phyloP scores from a whole-genome alignment of 805 yeast genomes.

The Metschnikowia lunata region DNA sequence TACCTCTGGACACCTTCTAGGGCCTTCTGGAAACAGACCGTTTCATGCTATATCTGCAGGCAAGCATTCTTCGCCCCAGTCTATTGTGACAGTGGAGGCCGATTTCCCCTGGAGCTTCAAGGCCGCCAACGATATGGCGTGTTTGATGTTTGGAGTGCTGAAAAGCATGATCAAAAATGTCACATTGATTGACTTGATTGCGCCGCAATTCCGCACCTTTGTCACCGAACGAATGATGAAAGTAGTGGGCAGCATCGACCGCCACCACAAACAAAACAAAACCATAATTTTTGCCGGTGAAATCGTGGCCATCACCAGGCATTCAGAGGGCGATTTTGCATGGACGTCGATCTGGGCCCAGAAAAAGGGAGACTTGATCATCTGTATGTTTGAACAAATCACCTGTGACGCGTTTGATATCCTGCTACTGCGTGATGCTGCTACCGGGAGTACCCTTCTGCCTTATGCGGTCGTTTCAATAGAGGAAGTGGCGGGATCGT shows the following conservation, averaged over 20 bases:
- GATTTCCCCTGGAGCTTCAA: constrained; percentile 74
- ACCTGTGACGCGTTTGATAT: constrained; percentile 41
- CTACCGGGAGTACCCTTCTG: constrained; percentile 1
- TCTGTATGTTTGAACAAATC: constrained; percentile 85
- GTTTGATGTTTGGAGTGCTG: constrained; percentile 79
- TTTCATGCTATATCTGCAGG: constrained; percentile 65
- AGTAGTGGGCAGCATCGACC: constrained; percentile 9
- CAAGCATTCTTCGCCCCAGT: constrained; percentile 72
- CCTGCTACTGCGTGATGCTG: constrained; percentile 14
- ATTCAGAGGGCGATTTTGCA: constrained; percentile 56
- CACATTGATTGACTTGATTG: constrained; percentile 70
- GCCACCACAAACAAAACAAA: constrained; percentile 16
- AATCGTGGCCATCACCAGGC: constrained; percentile 71
- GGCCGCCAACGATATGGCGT: constrained; percentile 87
- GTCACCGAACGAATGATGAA: constrained; percentile 52
- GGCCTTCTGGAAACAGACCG: constrained; percentile 35
- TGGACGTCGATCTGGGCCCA: constrained; percentile 95
- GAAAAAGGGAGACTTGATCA: constrained; percentile 60
- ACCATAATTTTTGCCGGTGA: constrained; percentile 76
- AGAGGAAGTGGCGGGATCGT: constrained; percentile 34
- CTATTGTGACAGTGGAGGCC: constrained; percentile 74
- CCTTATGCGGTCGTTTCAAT: constrained; percentile 23
- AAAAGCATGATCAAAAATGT: constrained; percentile 56
- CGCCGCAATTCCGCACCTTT: constrained; percentile 69
- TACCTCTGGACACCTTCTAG: constrained; percentile 9